Conservation (phyloP, 2,329 filamentous ascomycete genomes). For the Fusarium acutatum region DNA sequence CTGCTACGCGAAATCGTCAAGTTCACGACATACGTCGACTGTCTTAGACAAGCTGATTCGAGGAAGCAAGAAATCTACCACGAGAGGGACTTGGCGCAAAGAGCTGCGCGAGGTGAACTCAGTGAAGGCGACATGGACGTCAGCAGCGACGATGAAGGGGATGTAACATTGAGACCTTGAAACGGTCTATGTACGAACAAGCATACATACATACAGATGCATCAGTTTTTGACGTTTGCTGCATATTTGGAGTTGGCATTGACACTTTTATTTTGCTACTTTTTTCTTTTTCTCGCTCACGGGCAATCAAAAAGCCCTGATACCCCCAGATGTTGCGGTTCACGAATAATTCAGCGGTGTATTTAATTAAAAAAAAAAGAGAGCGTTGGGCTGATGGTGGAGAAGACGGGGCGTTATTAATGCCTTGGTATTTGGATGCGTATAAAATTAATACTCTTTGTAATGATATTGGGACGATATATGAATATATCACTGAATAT, state of each 20-base stretch:
- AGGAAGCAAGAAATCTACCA: conserved; percentile 76
- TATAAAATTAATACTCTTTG: conserved; percentile 32
- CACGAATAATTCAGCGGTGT: conserved; percentile 33
- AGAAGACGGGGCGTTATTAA: conserved; percentile 17
- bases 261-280: background rate
- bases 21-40: conserved; percentile 94
- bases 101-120: conserved; percentile 58
- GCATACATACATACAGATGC: conserved; percentile 1
- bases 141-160: conserved; percentile 46
- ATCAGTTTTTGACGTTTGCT: conserved; percentile 11
- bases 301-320: conserved; percentile 27
- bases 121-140: conserved; percentile 52
- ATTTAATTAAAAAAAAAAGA: conserved; percentile 20
- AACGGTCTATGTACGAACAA: conserved; percentile 23
- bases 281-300: background rate
- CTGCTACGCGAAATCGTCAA: conserved; percentile 94
- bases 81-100: conserved; percentile 62
- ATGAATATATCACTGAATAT: conserved; percentile 2
- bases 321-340: conserved; percentile 34
- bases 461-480: conserved; percentile 29
- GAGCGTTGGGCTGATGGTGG: background rate
- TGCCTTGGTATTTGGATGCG: conserved; percentile 19
- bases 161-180: conserved; percentile 48
- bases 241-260: conserved; percentile 26
- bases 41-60: conserved; percentile 73